Evolutionary conservation across 1,284 basidiomycete species (phyloP).

Genomic region (Phylloboletellus chloephorus): DNA sequence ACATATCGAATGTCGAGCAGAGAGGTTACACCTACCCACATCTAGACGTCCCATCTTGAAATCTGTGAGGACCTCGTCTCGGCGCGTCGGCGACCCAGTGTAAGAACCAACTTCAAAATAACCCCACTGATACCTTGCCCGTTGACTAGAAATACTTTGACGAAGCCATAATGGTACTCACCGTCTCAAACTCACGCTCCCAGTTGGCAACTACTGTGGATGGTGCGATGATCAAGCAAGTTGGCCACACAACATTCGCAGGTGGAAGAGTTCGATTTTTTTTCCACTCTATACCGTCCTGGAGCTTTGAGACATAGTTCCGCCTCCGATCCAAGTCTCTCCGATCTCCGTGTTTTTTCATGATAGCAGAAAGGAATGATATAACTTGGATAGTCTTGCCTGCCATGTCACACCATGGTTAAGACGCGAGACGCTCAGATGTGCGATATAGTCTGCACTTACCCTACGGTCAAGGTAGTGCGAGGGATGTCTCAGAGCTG

Average conservation of each 20-base stretch:
- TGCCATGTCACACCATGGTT: constrained; percentile 5
- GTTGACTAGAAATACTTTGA: neutral
- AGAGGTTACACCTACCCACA: constrained; percentile 46
- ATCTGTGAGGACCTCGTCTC: constrained; percentile 53
- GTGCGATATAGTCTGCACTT: constrained; percentile 1
- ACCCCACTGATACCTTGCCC: constrained; percentile 52
- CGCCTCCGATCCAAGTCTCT: constrained; percentile 58
- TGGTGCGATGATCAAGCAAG: constrained; percentile 77
- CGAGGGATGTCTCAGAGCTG: constrained; percentile 2
- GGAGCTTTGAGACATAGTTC: constrained; percentile 55
- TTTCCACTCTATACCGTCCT: constrained; percentile 56
- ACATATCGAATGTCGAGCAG: neutral
- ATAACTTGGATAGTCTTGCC: constrained; percentile 91
- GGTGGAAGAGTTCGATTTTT: constrained; percentile 49
- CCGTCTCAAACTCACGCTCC: constrained; percentile 73
- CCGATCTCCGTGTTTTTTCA: constrained; percentile 66
- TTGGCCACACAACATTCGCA: constrained; percentile 70
- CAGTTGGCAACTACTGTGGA: constrained; percentile 76
- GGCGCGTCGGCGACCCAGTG: constrained; percentile 44
- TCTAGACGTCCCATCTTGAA: constrained; percentile 73
- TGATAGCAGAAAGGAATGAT: constrained; percentile 79
- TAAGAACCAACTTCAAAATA: constrained; percentile 77
- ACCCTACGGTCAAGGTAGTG: constrained; percentile 19
- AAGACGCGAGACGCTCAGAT: neutral
- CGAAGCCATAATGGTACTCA: constrained; percentile 30